Evolutionary conservation across 2,329 filamentous ascomycete species (phyloP).

Genomic region (Cercospora beticola): DNA sequence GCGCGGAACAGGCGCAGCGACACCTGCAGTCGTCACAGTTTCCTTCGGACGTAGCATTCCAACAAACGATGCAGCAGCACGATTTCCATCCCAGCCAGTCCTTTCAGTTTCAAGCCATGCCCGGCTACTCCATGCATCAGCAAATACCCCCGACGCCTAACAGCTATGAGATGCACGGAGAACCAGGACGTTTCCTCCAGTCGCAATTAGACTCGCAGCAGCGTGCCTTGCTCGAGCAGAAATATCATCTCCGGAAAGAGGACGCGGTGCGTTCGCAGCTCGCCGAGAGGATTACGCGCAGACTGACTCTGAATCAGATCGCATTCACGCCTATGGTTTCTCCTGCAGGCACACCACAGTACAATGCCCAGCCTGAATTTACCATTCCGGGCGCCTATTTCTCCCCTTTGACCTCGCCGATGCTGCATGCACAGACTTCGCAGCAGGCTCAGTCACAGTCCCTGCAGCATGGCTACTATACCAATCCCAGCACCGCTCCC

Average conservation of each 20-base stretch:
- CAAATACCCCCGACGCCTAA: conserved; percentile 75
- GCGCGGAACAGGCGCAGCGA: conserved; percentile 19
- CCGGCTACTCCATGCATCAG: conserved; percentile 51
- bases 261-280: conserved; percentile 60
- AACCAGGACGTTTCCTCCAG: conserved; percentile 57
- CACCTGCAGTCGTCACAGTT: conserved; percentile 23
- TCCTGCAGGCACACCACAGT: conserved; percentile 78
- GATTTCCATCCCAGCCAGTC: conserved; percentile 33
- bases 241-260: conserved; percentile 66
- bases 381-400: conserved; percentile 72
- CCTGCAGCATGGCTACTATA: conserved; percentile 42
- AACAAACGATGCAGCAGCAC: conserved; percentile 29
- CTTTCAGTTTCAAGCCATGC: conserved; percentile 42
- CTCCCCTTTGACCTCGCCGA: conserved; percentile 78
- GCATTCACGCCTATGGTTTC: conserved; percentile 76
- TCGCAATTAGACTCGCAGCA: conserved; percentile 54
- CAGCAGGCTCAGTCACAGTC: conserved; percentile 43
- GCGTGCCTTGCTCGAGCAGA: conserved; percentile 63
- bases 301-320: conserved; percentile 26
- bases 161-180: conserved; percentile 71
- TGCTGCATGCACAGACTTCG: conserved; percentile 67
- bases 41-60: conserved; percentile 29
- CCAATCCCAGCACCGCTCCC: conserved; percentile 55
- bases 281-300: conserved; percentile 4
- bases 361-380: conserved; percentile 57